phyloP scores from a whole-genome alignment of 2,329 filamentous ascomycete genomes.

The Neophaeococcomyces aloes region DNA sequence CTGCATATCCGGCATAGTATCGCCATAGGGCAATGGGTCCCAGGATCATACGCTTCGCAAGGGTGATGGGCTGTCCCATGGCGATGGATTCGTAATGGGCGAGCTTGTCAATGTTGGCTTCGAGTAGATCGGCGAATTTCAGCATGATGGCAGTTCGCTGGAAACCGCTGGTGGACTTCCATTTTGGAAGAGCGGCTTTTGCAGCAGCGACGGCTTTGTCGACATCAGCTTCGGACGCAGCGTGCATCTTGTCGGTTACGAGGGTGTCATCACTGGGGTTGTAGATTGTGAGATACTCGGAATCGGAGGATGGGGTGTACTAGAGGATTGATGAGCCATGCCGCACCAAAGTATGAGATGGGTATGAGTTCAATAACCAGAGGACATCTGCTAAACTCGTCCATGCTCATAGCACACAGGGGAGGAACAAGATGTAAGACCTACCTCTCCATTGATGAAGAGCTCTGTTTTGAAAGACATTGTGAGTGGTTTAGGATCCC shows the following conservation, averaged over 20 bases:
- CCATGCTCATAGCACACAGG: too few relatives aligned
- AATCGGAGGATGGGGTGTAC: constrained; percentile 9
- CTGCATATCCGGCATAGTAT: constrained; percentile 18
- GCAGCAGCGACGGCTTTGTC: constrained; percentile 29
- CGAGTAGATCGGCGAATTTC: constrained; percentile 29
- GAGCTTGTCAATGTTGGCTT: constrained; percentile 28
- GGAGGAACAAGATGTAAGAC: background rate
- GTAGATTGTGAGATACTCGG: constrained; percentile 28
- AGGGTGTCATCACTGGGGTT: constrained; percentile 24
- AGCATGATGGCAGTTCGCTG: constrained; percentile 22
- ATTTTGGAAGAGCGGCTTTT: constrained; percentile 26
- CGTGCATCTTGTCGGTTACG: constrained; percentile 18
- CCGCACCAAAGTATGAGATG: background rate
- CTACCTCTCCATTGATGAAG: constrained; percentile 33
- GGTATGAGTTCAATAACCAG: background rate
- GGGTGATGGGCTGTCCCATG: constrained; percentile 23
- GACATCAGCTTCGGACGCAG: constrained; percentile 26
- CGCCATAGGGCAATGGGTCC: constrained; percentile 12
- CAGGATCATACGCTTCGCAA: constrained; percentile 12
- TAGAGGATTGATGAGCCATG: background rate
- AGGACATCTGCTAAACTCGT: too few relatives aligned
- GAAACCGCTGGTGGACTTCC: constrained; percentile 22
- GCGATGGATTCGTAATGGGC: constrained; percentile 20
- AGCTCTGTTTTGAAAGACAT: constrained; percentile 44
- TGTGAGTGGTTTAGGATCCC: background rate